Evolutionary conservation across 768 basidiomycete genomes (phyloP), one percentile per base, ranked within the genome.

Genomic region (Lentinula guzmanii): DNA sequence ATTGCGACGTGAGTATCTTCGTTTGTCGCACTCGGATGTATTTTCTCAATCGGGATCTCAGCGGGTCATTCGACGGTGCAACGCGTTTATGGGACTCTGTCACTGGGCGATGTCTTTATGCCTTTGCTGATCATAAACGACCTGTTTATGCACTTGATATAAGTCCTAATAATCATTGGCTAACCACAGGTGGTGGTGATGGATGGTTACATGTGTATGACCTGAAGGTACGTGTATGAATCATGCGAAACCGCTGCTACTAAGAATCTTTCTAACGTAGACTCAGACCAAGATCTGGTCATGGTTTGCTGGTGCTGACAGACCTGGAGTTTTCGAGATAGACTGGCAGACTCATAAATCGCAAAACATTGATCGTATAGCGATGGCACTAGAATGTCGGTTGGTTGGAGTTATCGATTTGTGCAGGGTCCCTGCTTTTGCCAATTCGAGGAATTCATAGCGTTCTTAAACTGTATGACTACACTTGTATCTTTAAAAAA

Each of bases 11-110:
- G 68, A 69, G 84, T 74, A 28, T 56, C 21, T 35, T 54, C 18
- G 52, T n/a, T 41, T 18, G 46, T 43, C 53, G 50, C 53, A 39
- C 9, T 13, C 5, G 42, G 21, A 7, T 11, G 64, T 18, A 53
- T 51, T 28, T 33, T 59, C 52, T 34, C 39, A 33, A 21, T 62
- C 9, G 46, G 41, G 57, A 39, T 39, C 54, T 3, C 65, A 93
- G 90, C 7, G 83, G 87, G 9, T 91, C 91, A 4, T 93, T 93
- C 68, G 94, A 96, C 68, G 76, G 78, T 13, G 90, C 91, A 1
- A 83, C 89, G 4, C 84, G 91, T 45, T 65, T 96, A 34, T 96
- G 93, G 93, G 89, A 95, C 71, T 83, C 86, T 3, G 79, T 82
- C 50, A 87, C 87, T 0, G 92, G 92, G 33, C 80, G 84, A 48